Evolutionary conservation across 2,329 filamentous ascomycete genomes (phyloP), one percentile per base, ranked within the genome.

Genomic region (Calcarisporium arbuscula): DNA sequence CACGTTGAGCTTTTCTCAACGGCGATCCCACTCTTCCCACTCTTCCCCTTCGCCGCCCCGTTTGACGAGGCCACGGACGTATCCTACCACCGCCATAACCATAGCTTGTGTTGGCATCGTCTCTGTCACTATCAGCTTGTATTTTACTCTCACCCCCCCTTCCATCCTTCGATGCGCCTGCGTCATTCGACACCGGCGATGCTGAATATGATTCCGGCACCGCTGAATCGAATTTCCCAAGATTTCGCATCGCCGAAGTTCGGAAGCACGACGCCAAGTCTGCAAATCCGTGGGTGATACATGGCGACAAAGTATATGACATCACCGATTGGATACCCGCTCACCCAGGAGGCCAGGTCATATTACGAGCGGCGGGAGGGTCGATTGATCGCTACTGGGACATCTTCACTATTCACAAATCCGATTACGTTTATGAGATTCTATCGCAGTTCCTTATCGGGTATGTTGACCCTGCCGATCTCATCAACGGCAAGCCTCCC

Each of bases 371-470:
- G 2, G 77, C 76, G 2, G 80, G 80, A 4, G 71, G 73, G 23
- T 72, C 70, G 35, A 72, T 84, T 32, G 79, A 84, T 33, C 70
- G 73, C 0, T 83, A 82, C 56, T 84, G 80, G 80, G 65, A 81
- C 39, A 80, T 84, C 34, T 84, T 84, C 51, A 66, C 70, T 30
- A 82, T 83, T 39, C 80, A 84, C 60, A 78, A 82, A 51, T 67
- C 70, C 14, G 64, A 74, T 27, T 74, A 83, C 40, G 77, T 83
- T 6, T 68, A 70, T 39, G 74, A 81, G 32, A 79, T 83, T 26
- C 62, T 84, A 1, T 65, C 74, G n/a, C 68, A 77, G 44, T 84
- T 78, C 48, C 60, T 71, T 18, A 77, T 84, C 30, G 80, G 80
- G 19, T 70, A 68, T 30, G 65, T 84, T 4, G 70, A 82, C 42